phyloP scores from a whole-genome alignment of 2,329 filamentous ascomycete species.

The Bretziella fagacearum region DNA sequence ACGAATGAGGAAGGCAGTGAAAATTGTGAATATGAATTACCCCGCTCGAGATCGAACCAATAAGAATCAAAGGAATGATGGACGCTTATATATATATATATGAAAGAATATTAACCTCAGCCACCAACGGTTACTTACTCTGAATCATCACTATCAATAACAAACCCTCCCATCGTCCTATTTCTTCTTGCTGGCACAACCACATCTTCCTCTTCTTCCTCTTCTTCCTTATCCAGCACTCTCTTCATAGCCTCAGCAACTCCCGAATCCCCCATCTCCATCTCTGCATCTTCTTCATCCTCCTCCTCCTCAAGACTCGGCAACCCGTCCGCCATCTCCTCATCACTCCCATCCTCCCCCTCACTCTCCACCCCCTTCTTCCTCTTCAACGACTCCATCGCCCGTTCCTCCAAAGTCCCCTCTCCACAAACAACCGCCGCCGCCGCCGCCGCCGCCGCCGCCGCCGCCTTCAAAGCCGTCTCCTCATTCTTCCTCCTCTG shows the following conservation, averaged over 20 bases:
- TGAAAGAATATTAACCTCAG: not conserved
- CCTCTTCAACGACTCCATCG: constrained; percentile 7
- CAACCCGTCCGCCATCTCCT: constrained; percentile 10
- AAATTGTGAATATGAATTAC: too few relatives aligned
- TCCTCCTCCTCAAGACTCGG: not conserved
- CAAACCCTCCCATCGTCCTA: constrained; percentile 11
- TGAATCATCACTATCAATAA: constrained; percentile 11
- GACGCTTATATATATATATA: too few relatives aligned
- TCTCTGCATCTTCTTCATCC: not conserved
- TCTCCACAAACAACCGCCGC: not conserved
- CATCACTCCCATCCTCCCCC: constrained; percentile 6
- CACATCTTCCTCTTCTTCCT: constrained; percentile 5
- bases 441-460: too few relatives aligned
- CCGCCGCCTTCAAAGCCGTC: constrained; percentile 7
- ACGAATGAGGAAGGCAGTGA: too few relatives aligned
- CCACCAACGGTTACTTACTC: constrained; percentile 2
- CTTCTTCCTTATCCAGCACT: not conserved
- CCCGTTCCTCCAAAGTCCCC: not conserved
- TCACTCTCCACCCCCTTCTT: constrained; percentile 9
- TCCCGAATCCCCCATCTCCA: constrained; percentile 2
- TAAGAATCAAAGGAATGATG: too few relatives aligned
- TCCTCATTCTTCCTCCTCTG: constrained; percentile 16
- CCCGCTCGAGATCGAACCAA: too few relatives aligned
- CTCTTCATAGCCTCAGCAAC: not conserved
- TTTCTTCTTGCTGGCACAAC: not conserved